Conservation (phyloP, 2,329 filamentous ascomycete species). For the Neopestalotiopsis sp. region DNA sequence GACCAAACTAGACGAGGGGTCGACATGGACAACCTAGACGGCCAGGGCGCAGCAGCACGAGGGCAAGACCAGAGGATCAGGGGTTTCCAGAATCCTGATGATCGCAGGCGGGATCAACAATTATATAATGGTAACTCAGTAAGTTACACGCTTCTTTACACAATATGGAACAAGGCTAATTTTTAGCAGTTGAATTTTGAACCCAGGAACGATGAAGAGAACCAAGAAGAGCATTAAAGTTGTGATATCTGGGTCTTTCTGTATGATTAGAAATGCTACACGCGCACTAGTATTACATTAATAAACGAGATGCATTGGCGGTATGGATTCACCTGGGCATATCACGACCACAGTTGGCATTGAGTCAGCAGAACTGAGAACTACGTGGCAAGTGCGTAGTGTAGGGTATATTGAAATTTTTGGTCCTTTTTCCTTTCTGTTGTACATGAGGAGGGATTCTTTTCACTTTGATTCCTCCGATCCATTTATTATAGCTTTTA, state of each 20-base stretch:
- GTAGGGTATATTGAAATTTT: slow-evolving; percentile 1
- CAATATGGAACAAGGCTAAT: slow-evolving; percentile 33
- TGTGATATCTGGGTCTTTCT: neutral
- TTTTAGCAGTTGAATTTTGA: slow-evolving; percentile 68
- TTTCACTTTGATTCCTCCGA: neutral
- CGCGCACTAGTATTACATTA: neutral
- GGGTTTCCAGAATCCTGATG: slow-evolving; percentile 59
- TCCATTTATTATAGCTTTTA: slow-evolving; percentile 31
- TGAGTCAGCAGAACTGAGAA: too few relatives aligned
- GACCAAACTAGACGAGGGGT: slow-evolving; percentile 27
- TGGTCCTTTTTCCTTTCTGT: neutral
- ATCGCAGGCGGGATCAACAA: slow-evolving; percentile 66
- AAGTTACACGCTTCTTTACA: slow-evolving; percentile 38
- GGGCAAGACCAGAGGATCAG: slow-evolving; percentile 38
- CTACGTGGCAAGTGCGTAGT: neutral
- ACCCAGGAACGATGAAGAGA: slow-evolving; percentile 66
- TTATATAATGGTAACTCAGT: slow-evolving; percentile 94
- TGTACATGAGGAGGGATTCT: slow-evolving; percentile 5
- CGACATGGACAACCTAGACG: slow-evolving; percentile 36
- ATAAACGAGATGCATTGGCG: neutral
- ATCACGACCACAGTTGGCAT: too few relatives aligned
- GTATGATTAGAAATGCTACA: neutral
- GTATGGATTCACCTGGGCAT: too few relatives aligned
- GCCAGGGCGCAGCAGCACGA: slow-evolving; percentile 26
- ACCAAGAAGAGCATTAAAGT: slow-evolving; percentile 27